phyloP scores from a whole-genome alignment of 2,329 filamentous ascomycete species.

The Neonectria sp. region DNA sequence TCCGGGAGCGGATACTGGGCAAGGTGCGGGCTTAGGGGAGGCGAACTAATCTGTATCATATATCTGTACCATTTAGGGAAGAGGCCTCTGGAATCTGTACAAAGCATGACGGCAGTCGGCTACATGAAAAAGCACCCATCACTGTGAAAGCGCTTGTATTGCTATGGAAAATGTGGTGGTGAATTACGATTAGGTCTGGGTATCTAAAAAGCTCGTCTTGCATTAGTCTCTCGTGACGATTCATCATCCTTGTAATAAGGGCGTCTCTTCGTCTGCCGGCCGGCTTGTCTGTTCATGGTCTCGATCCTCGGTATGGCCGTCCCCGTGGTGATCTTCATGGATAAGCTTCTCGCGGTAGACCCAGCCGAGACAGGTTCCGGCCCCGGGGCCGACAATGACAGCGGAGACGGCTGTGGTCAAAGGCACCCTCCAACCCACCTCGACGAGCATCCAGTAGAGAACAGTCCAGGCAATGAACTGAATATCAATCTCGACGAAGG shows the following conservation, averaged over 20 bases:
- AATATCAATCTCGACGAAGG: slow-evolving; percentile 64
- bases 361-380: slow-evolving; percentile 57
- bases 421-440: slow-evolving; percentile 62
- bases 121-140: slow-evolving; percentile 32
- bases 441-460: slow-evolving; percentile 68
- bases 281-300: slow-evolving; percentile 26
- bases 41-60: slow-evolving; percentile 49
- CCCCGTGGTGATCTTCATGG: slow-evolving; percentile 41
- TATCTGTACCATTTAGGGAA: slow-evolving; percentile 49
- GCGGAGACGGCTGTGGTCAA: slow-evolving; percentile 50
- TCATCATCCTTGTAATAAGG: slow-evolving; percentile 47
- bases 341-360: slow-evolving; percentile 57
- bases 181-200: slow-evolving; percentile 34
- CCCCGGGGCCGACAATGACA: slow-evolving; percentile 56
- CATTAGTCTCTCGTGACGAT: background rate
- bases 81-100: slow-evolving; percentile 45
- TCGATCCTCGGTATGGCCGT: slow-evolving; percentile 24
- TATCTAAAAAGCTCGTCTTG: slow-evolving; percentile 20
- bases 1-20: slow-evolving; percentile 81
- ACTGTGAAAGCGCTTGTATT: slow-evolving; percentile 40
- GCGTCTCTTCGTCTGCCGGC: slow-evolving; percentile 52
- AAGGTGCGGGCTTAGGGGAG: slow-evolving; percentile 41
- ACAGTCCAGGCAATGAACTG: slow-evolving; percentile 63
- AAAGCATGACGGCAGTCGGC: slow-evolving; percentile 42
- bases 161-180: slow-evolving; percentile 40